Evolutionary conservation across 495 filamentous ascomycete species (phyloP).

Genomic region (Talaromyces trachyspermus): DNA sequence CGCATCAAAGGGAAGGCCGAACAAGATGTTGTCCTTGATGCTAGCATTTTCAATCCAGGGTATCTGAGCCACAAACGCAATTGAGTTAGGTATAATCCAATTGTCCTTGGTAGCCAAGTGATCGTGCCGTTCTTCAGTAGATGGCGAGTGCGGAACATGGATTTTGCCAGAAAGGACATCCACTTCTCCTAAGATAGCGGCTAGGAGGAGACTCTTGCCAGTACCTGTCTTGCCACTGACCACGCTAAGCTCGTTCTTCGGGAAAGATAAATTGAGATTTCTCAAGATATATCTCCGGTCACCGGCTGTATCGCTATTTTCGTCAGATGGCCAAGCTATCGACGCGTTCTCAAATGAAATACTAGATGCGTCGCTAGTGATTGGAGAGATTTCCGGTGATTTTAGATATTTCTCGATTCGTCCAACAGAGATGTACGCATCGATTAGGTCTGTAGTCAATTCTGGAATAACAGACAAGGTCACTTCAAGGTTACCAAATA

Average conservation of each 20-base stretch:
- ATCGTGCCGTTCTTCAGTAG: constrained; percentile 32
- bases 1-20: constrained; percentile 59
- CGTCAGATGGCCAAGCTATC: constrained; percentile 62
- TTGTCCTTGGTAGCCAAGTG: constrained; percentile 54
- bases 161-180: constrained; percentile 39
- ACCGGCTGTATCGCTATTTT: constrained; percentile 33
- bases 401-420: constrained; percentile 67
- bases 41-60: constrained; percentile 77
- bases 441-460: constrained; percentile 57
- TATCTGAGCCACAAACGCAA: constrained; percentile 71
- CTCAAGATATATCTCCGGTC: constrained; percentile 54
- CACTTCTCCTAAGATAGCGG: constrained; percentile 53
- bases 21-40: constrained; percentile 64
- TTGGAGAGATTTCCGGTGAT: constrained; percentile 55
- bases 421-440: constrained; percentile 66
- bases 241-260: constrained; percentile 56
- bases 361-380: constrained; percentile 44
- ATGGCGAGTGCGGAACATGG: constrained; percentile 32
- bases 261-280: constrained; percentile 56
- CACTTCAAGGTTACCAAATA: constrained; percentile 66
- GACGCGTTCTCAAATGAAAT: constrained; percentile 63
- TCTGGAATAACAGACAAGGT: constrained; percentile 66
- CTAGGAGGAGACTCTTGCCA: constrained; percentile 54
- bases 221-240: constrained; percentile 45
- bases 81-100: constrained; percentile 61